Evolutionary conservation across 495 filamentous ascomycete genomes (phyloP), one percentile per base, ranked within the genome.

Genomic region (Penicillium pancosmium): DNA sequence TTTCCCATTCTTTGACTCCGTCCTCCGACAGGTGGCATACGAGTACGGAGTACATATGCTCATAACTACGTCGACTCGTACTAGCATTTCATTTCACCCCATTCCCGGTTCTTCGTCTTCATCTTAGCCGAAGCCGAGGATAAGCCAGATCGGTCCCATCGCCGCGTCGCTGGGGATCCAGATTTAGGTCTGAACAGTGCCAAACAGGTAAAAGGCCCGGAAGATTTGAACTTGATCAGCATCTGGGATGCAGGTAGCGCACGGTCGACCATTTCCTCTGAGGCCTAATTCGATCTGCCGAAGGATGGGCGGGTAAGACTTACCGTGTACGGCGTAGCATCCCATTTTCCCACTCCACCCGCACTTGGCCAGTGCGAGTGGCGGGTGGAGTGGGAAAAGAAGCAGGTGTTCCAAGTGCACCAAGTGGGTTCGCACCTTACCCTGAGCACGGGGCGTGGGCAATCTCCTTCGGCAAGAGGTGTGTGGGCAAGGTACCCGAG

Each of bases 271-370:
- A 48, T n/a, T n/a, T 48, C 23, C 9, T n/a, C 46, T 27, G 41
- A 41, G 57, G 44, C 44, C 49, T 43, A 61, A 50, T 41, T 50
- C 57, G 67, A 70, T 70, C 65, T 68, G 44, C 67, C 67, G 67
- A 68, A 65, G 61, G 40, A 47, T 55, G 35, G 57, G 66, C 61
- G 65, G 65, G 56, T 57, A 51, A 62, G 57, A 70, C 67, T 70
- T 70, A 68, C 67, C 56, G 23, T 63, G 50, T 70, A 50, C 46
- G 65, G 64, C 46, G 59, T 67, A 69, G 67, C 57, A 51, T 56
- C 54, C 48, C 2, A 31, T 9, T 54, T 51, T 54, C 41, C 19
- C 34, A 19, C 31, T 27, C 48, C 54, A 46, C 31, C 33, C 48
- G 59, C 63, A 68, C 50, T 19, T 60, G 66, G 55, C 57, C 60